Evolutionary conservation across 148 eudicot species (phyloP).

Genomic region (Diospyros kaki): DNA sequence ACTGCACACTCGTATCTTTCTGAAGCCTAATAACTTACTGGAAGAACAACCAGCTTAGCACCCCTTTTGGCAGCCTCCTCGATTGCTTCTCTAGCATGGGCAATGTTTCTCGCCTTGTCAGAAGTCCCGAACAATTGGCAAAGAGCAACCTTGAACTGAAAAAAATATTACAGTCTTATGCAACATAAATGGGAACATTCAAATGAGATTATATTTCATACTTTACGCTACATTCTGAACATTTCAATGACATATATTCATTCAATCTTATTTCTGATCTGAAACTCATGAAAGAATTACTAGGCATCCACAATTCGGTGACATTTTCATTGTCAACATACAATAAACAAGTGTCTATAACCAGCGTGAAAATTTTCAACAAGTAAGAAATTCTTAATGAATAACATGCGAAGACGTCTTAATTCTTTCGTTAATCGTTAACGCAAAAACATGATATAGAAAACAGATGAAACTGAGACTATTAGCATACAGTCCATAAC

Average conservation of each 20-base stretch:
- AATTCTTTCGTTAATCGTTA: neutral
- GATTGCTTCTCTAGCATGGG: conserved; percentile 70
- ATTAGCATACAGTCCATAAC: no score
- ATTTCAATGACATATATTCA: neutral
- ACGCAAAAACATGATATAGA: neutral
- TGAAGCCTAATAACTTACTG: conserved; percentile 39
- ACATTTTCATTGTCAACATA: neutral
- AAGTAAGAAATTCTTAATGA: neutral
- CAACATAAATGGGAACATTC: neutral
- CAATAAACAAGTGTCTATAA: neutral
- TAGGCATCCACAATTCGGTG: neutral
- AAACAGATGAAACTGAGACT: no score
- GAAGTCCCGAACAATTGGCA: conserved; percentile 91
- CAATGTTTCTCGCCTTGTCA: conserved; percentile 78
- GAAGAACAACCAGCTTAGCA: conserved; percentile 76
- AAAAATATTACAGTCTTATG: neutral
- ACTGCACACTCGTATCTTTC: neutral
- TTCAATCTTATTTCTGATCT: neutral
- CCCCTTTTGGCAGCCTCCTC: conserved; percentile 86
- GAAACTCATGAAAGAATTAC: neutral
- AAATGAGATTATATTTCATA: neutral
- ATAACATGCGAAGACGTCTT: neutral
- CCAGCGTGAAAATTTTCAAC: neutral
- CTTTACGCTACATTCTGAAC: neutral
- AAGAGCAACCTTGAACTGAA: conserved; percentile 79